A percentile compares a stretch with the other conserved stretches of the same genome.
Conservation (phyloP, 257 asterid species). For the Solanum pinnatisectum region DNA sequence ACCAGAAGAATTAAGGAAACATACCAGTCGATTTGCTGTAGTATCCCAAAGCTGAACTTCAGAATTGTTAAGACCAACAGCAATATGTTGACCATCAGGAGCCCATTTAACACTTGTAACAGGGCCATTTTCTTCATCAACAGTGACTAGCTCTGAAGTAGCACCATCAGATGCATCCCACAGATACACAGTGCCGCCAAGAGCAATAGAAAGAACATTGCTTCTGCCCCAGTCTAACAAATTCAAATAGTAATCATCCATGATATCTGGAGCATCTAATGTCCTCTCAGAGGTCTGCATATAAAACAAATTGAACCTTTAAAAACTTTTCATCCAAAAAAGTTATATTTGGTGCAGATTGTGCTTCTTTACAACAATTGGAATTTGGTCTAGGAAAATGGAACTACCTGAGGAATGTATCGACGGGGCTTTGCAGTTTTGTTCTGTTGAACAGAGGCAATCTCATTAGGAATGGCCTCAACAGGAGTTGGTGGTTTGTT, state of each 20-base stretch:
- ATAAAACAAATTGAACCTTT: background rate
- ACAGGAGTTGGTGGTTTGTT: conserved; percentile 74
- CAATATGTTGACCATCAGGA: conserved; percentile 78
- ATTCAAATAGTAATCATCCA: conserved; percentile 87
- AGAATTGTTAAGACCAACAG: conserved; percentile 76
- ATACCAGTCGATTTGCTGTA: conserved; percentile 58
- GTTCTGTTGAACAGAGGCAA: conserved; percentile 36
- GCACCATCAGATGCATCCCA: conserved; percentile 87
- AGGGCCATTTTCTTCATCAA: conserved; percentile 81
- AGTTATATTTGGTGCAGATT: background rate
- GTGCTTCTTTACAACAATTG: background rate
- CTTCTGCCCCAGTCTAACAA: conserved; percentile 89
- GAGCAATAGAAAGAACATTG: conserved; percentile 90
- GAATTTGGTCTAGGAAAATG: background rate
- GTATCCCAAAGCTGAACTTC: conserved; percentile 96
- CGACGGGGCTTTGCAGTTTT: conserved; percentile 62
- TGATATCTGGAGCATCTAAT: conserved; percentile 81
- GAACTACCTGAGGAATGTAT: conserved; percentile 78
- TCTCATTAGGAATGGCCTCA: conserved; percentile 42
- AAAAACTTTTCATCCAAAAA: background rate
- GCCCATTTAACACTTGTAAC: conserved; percentile 92
- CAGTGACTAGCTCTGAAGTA: conserved; percentile 69
- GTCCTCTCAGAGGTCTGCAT: conserved; percentile 92
- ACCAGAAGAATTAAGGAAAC: background rate
- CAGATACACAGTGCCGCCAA: conserved; percentile 64